phyloP scores from a whole-genome alignment of 2,329 filamentous ascomycete species.

The Dactylellina sp. region DNA sequence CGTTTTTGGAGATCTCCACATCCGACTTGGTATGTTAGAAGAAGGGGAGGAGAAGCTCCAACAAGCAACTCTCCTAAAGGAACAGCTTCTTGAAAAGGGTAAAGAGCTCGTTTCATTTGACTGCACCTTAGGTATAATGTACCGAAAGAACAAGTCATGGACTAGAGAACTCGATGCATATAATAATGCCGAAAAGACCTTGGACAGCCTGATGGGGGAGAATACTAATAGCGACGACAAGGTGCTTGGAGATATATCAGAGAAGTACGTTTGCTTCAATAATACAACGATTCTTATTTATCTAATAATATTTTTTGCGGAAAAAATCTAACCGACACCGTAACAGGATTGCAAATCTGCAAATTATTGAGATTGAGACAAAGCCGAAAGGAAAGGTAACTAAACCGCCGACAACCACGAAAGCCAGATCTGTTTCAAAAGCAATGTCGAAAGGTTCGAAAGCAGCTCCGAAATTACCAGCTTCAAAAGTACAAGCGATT shows the following conservation, averaged over 20 bases:
- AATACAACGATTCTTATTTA: too few relatives aligned
- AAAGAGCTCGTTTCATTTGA: conserved; percentile 68
- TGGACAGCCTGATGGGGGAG: conserved; percentile 64
- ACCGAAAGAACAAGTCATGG: conserved; percentile 66
- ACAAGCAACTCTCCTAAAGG: conserved; percentile 65
- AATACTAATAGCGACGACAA: conserved; percentile 58
- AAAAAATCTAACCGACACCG: conserved; percentile 58
- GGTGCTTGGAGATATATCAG: conserved; percentile 68
- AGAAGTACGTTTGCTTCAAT: conserved; percentile 63
- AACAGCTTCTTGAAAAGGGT: conserved; percentile 68
- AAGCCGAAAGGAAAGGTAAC: conserved; percentile 38
- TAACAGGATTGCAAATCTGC: conserved; percentile 55
- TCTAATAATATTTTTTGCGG: conserved; percentile 51
- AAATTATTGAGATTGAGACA: conserved; percentile 59
- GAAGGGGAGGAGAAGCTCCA: conserved; percentile 71
- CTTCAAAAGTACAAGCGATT: conserved; percentile 58
- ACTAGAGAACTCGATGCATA: conserved; percentile 68
- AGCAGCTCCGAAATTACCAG: conserved; percentile 57
- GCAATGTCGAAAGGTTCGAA: conserved; percentile 49
- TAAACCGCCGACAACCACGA: conserved; percentile 58
- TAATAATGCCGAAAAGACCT: conserved; percentile 66
- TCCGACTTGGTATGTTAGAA: conserved; percentile 66
- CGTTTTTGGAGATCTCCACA: conserved; percentile 67
- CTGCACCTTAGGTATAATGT: conserved; percentile 70
- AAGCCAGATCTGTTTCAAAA: conserved; percentile 57